Conservation (phyloP, 2,329 filamentous ascomycete genomes). For the Arthrobotrys conoides region DNA sequence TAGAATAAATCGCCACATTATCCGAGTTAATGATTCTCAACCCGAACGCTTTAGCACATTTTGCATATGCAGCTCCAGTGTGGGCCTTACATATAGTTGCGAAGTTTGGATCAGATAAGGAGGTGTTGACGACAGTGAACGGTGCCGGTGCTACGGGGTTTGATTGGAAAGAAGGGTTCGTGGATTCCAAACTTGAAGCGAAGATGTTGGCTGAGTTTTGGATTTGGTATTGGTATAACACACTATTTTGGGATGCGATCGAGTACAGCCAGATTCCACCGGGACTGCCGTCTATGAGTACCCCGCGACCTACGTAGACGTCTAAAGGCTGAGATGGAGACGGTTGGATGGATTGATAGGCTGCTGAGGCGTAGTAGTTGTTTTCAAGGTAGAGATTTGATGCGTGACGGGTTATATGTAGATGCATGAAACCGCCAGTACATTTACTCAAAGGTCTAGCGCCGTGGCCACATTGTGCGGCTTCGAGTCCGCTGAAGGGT, state of each 20-base stretch:
- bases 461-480: constrained; percentile 22
- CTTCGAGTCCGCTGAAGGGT: constrained; percentile 26
- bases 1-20: constrained; percentile 27
- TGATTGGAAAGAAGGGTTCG: constrained; percentile 34
- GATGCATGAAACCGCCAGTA: constrained; percentile 33
- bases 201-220: constrained; percentile 29
- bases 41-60: constrained; percentile 42
- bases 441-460: constrained; percentile 15
- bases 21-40: constrained; percentile 37
- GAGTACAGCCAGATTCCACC: constrained; percentile 22
- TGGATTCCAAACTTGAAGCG: constrained; percentile 23
- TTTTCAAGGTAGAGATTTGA: constrained; percentile 30
- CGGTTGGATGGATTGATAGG: constrained; percentile 23
- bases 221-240: constrained; percentile 41
- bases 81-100: constrained; percentile 14
- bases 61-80: constrained; percentile 13
- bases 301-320: constrained; percentile 40
- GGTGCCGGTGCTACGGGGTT: constrained; percentile 30
- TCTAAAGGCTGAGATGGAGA: constrained; percentile 22
- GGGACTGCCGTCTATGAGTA: constrained; percentile 17
- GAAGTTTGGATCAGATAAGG: constrained; percentile 32
- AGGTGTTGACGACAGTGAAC: constrained; percentile 9
- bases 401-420: constrained; percentile 20
- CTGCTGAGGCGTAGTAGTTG: constrained; percentile 29
- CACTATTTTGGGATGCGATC: constrained; percentile 24